These are phyloP conservation scores for Mycena epipterygia DNA, from an alignment of 768 basidiomycete species.

Conservation along the genomic window DNA sequence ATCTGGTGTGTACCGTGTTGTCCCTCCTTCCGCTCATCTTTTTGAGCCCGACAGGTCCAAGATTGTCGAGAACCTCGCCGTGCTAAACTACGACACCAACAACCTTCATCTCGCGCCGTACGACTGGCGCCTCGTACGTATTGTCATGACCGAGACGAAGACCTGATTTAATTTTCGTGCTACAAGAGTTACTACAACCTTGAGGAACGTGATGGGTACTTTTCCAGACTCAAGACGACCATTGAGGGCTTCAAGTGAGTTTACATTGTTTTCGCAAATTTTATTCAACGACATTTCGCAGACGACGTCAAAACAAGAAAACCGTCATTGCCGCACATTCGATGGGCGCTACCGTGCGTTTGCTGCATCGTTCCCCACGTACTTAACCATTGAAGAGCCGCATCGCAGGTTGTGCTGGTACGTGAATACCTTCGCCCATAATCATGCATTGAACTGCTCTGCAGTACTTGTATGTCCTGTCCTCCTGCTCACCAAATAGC, in stretches of 20 bases:
- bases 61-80: constrained; percentile 95
- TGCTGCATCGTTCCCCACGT: neutral
- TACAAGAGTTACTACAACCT: constrained; percentile 87
- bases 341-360: constrained; percentile 84
- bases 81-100: constrained; percentile 93
- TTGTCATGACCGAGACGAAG: too few species aligned
- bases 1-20: constrained; percentile 74
- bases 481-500: constrained; percentile 5
- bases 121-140: constrained; percentile 79
- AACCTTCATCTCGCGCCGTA: constrained; percentile 89
- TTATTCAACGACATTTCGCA: constrained; percentile 42
- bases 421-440: constrained; percentile 37
- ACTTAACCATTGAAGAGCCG: constrained; percentile 1
- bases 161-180: neutral
- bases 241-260: constrained; percentile 85
- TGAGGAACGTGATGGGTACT: constrained; percentile 92
- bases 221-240: constrained; percentile 82
- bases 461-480: constrained; percentile 85
- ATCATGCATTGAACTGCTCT: constrained; percentile 20
- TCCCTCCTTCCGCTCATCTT: constrained; percentile 4
- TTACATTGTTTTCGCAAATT: neutral
- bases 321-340: constrained; percentile 89
- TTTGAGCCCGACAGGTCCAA: constrained; percentile 72
- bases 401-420: constrained; percentile 64
- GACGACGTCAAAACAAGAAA: constrained; percentile 79